Evolutionary conservation across 176 grass and related monocot genomes (phyloP), one percentile per base, ranked within the genome.

Genomic region (Thinopyrum elongatum): DNA sequence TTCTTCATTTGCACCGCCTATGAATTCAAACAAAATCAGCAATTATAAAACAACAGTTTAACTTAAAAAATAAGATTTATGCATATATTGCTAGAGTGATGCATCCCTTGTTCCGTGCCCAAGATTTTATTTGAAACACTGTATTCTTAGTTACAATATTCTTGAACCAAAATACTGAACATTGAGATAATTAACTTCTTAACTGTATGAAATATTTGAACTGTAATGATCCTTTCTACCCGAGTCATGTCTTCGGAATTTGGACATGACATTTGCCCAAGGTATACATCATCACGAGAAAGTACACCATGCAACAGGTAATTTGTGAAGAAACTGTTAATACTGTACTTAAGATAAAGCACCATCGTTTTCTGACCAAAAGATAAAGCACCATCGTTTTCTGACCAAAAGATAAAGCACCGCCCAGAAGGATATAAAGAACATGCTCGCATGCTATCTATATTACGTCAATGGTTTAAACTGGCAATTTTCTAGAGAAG

Each of bases 1-100:
- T 87, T 61, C 59, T 14, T 80, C 47, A 62, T 51, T 77, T 87
- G 46, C 8, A 78, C 10, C 42, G 23, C 47, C 57, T 68, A 33
- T 10, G 69, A 83, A 75, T 59, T 84, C 74, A 6, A 87, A 63
- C 27, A 83, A 74, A 87, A 74, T 5, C 17, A 83, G 42, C 35
- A 86, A 27, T 22, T 79, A 55, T 58, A n/a, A 4, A 22, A 46
- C 7, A 65, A 28, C 14, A 65, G 15, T 28, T 8, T 62, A 35
- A n/a, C 3, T 59, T 38, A 29, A 59, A 41, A 82, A 81, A 53
- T 85, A 12, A 67, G 27, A 66, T 34, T 7, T 31, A 79, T 79
- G 22, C 34, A 79, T 63, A 82, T 6, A 86, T 72, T 72, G 65
- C 14, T 79, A 31, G 21, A 78, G 53, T 72, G 19, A 12, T 0